Evolutionary conservation across 192 early-diverging fungal species (phyloP), one percentile per base, ranked within the genome.

Genomic region (Geranomyces variabilis): DNA sequence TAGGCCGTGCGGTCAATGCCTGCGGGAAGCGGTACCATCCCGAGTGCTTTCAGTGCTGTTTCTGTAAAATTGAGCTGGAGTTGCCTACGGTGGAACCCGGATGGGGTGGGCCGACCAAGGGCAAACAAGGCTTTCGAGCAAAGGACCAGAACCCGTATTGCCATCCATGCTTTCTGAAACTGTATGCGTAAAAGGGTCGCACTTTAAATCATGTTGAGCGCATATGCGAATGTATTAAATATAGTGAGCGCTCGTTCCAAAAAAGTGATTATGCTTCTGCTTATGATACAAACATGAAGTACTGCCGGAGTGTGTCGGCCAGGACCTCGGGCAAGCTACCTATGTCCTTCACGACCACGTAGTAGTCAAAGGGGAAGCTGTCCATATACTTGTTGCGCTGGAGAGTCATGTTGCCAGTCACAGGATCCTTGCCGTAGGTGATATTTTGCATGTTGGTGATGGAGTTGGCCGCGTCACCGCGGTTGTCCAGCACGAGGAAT

Each of bases 311-410:
- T n/a, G 93, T 92, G 78, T 97, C 96, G 17, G 93, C 83, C 55
- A 99, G 81, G 7, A 94, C 93, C 63, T 90, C 88, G 0, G 97
- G 94, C 55, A 99, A 81, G 28, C 86, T 83, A 69, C 93, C 90
- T 75, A 97, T 91, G 75, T 98, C 89, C 69, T 89, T 90, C 63
- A 98, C 76, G 21, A 98, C 89, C 48, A 98, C 89, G 75, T 94
- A 99, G 82, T 96, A 97, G 74, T 97, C 91, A 83, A 99, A 99
- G 29, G 97, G 96, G 89, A 99, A 99, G 13, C 92, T 93, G 53
- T 96, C 93, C 68, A 99, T 86, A 77, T 97, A 99, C 53, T 89
- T 79, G 41, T 86, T 86, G 80, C 94, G 87, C 71, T 89, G 72
- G 70, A 96, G 75, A 48, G 81, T 84, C 56, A 84, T 81, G 33